Evolutionary conservation across 1,284 basidiomycete species (phyloP).

Genomic region (Ustilago lituana): DNA sequence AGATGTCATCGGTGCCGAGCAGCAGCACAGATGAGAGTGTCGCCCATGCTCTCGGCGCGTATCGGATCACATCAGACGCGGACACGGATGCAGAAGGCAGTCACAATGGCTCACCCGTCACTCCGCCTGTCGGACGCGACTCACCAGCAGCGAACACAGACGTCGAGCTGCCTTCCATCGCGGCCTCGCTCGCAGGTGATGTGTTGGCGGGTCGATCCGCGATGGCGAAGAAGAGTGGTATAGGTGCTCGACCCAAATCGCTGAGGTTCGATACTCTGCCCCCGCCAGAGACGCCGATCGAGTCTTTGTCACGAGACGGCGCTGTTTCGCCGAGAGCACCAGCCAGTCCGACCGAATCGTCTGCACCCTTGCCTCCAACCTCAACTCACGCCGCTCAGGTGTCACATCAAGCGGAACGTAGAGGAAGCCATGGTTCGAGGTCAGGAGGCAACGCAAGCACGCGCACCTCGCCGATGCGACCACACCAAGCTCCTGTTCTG

Average conservation of each 20-base stretch:
- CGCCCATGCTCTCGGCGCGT: constrained; percentile 12
- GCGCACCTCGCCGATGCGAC: constrained; percentile 24
- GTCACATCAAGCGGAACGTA: constrained; percentile 3
- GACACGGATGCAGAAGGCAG: constrained; percentile 25
- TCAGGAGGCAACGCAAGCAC: constrained; percentile 9
- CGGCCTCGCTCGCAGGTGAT: constrained; percentile 1
- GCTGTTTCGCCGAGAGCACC: constrained; percentile 14
- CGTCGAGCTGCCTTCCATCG: constrained; percentile 1
- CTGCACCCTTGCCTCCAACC: constrained; percentile 8
- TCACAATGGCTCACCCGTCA: constrained; percentile 29
- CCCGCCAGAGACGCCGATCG: constrained; percentile 12
- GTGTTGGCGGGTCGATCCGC: constrained; percentile 8
- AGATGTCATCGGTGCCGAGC: constrained; percentile 36
- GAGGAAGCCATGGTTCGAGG: constrained; percentile 10
- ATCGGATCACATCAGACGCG: constrained; percentile 12
- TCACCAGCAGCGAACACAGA: constrained; percentile 3
- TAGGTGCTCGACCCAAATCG: constrained; percentile 35
- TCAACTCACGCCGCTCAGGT: not conserved
- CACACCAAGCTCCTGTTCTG: constrained; percentile 15
- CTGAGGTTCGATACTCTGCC: constrained; percentile 40
- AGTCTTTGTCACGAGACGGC: constrained; percentile 1
- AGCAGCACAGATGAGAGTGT: constrained; percentile 40
- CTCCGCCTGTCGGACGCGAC: constrained; percentile 19
- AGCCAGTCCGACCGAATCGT: constrained; percentile 6
- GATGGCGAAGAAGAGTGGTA: constrained; percentile 19